A percentile compares a stretch with the other conserved stretches of the same genome.
Evolutionary conservation across 805 yeast species (phyloP).

Genomic region (Blastobotrys americana): DNA sequence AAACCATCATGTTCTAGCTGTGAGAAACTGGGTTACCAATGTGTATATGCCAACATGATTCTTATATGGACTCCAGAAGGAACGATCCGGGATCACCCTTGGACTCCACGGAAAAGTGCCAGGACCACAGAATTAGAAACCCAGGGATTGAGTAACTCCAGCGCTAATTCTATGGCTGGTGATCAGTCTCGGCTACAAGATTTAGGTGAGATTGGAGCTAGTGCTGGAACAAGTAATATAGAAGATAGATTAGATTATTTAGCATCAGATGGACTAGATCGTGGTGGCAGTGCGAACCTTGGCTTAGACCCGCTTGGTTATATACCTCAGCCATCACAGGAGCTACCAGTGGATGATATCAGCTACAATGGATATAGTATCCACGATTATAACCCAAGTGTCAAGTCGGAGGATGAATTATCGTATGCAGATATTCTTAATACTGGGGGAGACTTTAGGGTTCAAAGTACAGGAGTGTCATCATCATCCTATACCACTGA

Average conservation of each 20-base stretch:
- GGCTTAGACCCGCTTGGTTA: too few relatives aligned
- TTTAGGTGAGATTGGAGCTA: not conserved
- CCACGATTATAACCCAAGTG: not conserved
- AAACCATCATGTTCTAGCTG: slow-evolving; percentile 17
- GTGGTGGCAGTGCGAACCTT: too few relatives aligned
- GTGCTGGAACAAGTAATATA: too few relatives aligned
- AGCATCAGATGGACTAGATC: too few relatives aligned
- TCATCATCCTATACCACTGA: not conserved
- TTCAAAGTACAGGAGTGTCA: not conserved
- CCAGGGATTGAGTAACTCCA: not conserved
- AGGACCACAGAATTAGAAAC: not conserved
- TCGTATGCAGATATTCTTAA: not conserved
- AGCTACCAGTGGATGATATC: not conserved
- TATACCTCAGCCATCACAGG: too few relatives aligned
- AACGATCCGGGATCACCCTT: not conserved
- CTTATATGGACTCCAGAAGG: slow-evolving; percentile 14
- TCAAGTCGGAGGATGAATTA: not conserved
- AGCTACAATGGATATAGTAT: not conserved
- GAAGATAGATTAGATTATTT: too few relatives aligned
- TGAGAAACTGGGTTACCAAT: slow-evolving; percentile 10
- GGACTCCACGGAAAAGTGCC: not conserved
- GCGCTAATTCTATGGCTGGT: not conserved
- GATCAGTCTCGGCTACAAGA: not conserved
- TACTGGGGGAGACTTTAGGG: not conserved
- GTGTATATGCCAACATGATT: slow-evolving; percentile 13